These are phyloP conservation scores for Rhipidocladum racemiflorum DNA, from an alignment of 176 grass and related monocot genomes.

Conservation along the genomic window DNA sequence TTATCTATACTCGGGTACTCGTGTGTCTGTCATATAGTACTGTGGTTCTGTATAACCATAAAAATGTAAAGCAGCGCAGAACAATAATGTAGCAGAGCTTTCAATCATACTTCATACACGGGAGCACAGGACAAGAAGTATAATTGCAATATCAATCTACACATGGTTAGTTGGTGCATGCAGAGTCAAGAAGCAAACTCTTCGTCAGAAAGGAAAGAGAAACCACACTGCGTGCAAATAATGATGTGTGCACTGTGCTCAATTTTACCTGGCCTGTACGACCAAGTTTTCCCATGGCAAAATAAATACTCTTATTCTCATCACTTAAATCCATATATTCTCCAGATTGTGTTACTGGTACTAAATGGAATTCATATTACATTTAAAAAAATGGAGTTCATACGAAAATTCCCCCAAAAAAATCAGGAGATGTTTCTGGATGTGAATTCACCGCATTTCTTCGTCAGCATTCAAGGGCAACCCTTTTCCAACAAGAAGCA, in stretches of 20 bases:
- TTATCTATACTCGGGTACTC: too few relatives aligned
- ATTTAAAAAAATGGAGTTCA: too few relatives aligned
- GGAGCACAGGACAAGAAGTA: neutral
- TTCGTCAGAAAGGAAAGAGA: neutral
- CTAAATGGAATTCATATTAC: neutral
- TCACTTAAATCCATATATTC: neutral
- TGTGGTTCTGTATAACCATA: neutral
- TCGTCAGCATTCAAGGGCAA: slow-evolving; percentile 19
- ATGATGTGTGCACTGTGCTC: neutral
- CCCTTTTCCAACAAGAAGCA: slow-evolving; percentile 14
- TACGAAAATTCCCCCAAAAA: neutral
- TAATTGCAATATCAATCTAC: neutral
- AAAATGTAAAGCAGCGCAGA: neutral
- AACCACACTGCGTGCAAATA: slow-evolving; percentile 1
- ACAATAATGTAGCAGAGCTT: neutral
- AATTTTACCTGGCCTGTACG: neutral
- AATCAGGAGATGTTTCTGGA: neutral
- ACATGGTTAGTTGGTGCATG: too few relatives aligned
- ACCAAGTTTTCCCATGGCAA: neutral
- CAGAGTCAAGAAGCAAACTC: neutral
- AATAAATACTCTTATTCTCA: neutral
- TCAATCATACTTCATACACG: neutral
- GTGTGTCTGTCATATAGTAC: neutral
- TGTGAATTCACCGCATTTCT: neutral
- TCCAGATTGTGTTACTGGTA: neutral